Percentiles rank a stretch among this genome's conserved stretches.
These are phyloP conservation scores for Scutellaria baicalensis DNA, from an alignment of 257 asterid genomes.

Conservation along the genomic window DNA sequence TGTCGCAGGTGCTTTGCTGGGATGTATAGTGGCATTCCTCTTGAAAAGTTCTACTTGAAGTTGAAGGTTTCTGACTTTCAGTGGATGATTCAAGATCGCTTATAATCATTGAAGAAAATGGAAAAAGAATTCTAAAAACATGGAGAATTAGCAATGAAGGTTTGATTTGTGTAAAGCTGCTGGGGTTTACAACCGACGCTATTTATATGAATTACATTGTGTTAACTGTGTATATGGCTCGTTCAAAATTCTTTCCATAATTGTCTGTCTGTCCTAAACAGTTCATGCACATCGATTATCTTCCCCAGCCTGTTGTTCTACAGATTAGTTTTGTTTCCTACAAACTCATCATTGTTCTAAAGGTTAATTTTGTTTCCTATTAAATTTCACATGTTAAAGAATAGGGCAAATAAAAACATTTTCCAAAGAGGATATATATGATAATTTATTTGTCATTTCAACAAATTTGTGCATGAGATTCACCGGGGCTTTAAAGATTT, in stretches of 20 bases:
- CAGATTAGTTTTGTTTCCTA: too few relatives aligned
- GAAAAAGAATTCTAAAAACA: neutral
- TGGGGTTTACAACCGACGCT: neutral
- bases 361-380: too few relatives aligned
- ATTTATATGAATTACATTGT: neutral
- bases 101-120: neutral
- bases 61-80: neutral
- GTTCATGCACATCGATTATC: neutral
- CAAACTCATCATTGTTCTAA: too few relatives aligned
- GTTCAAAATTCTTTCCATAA: neutral
- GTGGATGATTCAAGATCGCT: neutral
- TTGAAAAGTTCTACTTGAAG: slow-evolving; percentile 40
- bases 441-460: too few relatives aligned
- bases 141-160: neutral
- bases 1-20: slow-evolving; percentile 66
- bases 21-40: slow-evolving; percentile 50
- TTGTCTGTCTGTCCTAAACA: neutral
- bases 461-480: too few relatives aligned
- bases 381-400: too few relatives aligned
- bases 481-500: too few relatives aligned
- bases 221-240: slow-evolving; percentile 13
- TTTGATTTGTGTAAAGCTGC: slow-evolving; percentile 7
- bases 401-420: too few relatives aligned
- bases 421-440: too few relatives aligned
- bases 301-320: too few relatives aligned